Evolutionary conservation across 345 rosid genomes (phyloP), one percentile per base, ranked within the genome.

Genomic region (Clausena lansium): DNA sequence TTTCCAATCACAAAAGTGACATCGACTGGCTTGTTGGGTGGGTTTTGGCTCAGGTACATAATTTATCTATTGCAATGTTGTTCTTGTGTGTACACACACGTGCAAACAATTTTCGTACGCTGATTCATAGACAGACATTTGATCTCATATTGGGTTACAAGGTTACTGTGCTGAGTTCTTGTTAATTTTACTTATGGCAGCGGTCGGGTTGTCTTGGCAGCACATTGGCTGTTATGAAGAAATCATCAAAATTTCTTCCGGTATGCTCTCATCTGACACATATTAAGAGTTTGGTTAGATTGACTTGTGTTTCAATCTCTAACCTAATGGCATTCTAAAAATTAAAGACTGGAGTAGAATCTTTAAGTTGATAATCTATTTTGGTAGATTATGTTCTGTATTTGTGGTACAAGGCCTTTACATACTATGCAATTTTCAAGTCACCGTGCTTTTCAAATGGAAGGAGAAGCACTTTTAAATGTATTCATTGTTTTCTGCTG

Each of bases 21-120:
- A 88, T 96, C 68, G 99, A 94, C 78, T 92, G 99, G 99, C 94
- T 96, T 79, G 92, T 96, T 62, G 99, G 99, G 77, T 96, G 98
- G 98, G 75, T 90, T 74, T 77, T 89, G 83, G 98, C 99, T 86
- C 93, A 96, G 99, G 99, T 96, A 69, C 77, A 67, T 80, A 54
- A 36, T 41, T 32, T 66, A 33, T 64, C 41, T 9, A 36, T 47
- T 83, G 64, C 74, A 57, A 30, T 52, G 62, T 32, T 78, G 47
- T 66, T 77, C 58, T 65, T 7, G 25, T 70, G 59, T 30, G 7
- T 32, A 50, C 24, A 41, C 32, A 22, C 19, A 33, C 39, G 8
- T 72, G 20, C 47, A 33, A 30, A 39, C 64, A 62, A 2, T 8
- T 24, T 45, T 63, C 35, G 32, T 32, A 60, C 4, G 22, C 22